Evolutionary conservation across 2,329 filamentous ascomycete genomes (phyloP).

Genomic region (Ascochyta pisi): DNA sequence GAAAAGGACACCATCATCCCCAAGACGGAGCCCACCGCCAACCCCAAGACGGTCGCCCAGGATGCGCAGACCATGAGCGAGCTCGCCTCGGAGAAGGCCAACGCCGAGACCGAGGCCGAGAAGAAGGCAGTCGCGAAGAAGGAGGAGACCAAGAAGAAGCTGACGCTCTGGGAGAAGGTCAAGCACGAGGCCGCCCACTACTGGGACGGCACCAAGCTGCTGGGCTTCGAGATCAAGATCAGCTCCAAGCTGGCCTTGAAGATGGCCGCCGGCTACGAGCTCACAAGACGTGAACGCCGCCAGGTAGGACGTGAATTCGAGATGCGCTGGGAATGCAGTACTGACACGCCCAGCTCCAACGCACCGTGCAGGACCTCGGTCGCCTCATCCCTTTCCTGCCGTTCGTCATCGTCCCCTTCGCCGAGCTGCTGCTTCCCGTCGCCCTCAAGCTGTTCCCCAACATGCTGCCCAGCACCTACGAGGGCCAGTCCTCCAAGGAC

Average conservation of each 20-base stretch:
- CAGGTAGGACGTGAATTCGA: constrained; percentile 60
- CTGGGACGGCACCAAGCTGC: constrained; percentile 96
- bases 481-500: constrained; percentile 89
- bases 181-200: constrained; percentile 95
- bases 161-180: constrained; percentile 89
- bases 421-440: constrained; percentile 88
- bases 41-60: constrained; percentile 56
- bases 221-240: constrained; percentile 91
- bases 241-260: constrained; percentile 90
- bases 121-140: constrained; percentile 67
- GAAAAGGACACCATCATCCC: constrained; percentile 46
- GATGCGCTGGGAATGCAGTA: background rate
- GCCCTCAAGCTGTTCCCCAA: constrained; percentile 97
- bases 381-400: constrained; percentile 95
- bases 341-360: constrained; percentile 65
- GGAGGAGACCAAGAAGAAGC: constrained; percentile 76
- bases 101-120: constrained; percentile 54
- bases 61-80: constrained; percentile 64
- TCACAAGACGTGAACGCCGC: constrained; percentile 89
- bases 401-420: constrained; percentile 96
- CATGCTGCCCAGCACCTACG: constrained; percentile 95
- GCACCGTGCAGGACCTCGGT: constrained; percentile 91
- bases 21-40: constrained; percentile 51
- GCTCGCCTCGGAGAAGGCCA: constrained; percentile 67
- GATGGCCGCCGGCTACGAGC: constrained; percentile 97